Base-by-base conservation (phyloP, 2,329 filamentous ascomycete genomes). In the Alternaria hordeiaustralica region DNA sequence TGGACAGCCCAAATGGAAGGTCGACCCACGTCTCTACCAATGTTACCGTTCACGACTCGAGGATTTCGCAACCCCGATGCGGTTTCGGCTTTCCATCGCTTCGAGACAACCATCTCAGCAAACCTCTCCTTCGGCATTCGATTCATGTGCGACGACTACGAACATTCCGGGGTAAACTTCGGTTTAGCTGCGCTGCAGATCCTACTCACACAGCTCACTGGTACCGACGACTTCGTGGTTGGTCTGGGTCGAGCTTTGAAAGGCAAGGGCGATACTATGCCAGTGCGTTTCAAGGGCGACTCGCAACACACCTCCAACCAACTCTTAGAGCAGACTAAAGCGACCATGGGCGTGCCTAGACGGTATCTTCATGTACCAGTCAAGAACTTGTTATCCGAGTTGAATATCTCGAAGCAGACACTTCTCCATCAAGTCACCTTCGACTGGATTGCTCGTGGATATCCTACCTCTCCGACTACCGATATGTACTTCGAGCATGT, bases 21-120 rank as follows among this genome's bases (percentile, higher is more conserved):
- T 12, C 46, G 46, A 11, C 46, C 46, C 8, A 26, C 45, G 12
- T 11, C 46, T 11, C 13, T 51, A 7, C 49, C 58, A n/a, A 46
- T 60, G 49, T 53, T 60, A 15, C 58, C 58, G 4, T 60, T 60
- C 33, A 26, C 58, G 10, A 54, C 20, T 7, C 25, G 20, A 15
- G 58, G 49, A 33, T 60, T 60, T 30, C 58, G 58, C 13, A 23
- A 55, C 23, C 58, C 43, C 13, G 26, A 60, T 20, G 33, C 58
- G 33, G 18, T 26, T 9, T 41, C 58, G 15, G n/a, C 49, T 15
- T 60, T 55, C 26, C 58, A 60, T 45, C 43, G 30, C 15, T 44
- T 45, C 21, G 43, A 55, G 12, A 11, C n/a, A n/a, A 30, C 11
- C 25, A 21, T 45, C 4, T 20, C 58, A 15, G 18, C 47, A 26